Evolutionary conservation across 1,284 basidiomycete species (phyloP).

Genomic region (Fomitopsis palustris): DNA sequence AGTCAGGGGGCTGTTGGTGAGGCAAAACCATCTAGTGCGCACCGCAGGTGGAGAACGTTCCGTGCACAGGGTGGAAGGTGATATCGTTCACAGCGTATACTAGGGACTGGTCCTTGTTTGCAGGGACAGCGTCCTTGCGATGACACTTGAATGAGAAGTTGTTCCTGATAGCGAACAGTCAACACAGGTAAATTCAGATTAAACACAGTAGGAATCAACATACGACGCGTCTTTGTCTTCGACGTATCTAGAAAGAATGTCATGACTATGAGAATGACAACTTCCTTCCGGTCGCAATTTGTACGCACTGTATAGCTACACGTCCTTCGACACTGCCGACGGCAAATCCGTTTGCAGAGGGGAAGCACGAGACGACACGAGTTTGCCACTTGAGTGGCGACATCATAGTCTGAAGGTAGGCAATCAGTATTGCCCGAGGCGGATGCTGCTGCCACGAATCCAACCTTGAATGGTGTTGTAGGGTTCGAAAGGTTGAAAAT

Average conservation of each 20-base stretch:
- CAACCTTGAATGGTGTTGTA: slow-evolving; percentile 69
- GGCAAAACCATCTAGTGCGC: slow-evolving; percentile 28
- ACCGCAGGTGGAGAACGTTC: slow-evolving; percentile 94
- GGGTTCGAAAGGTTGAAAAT: slow-evolving; percentile 88
- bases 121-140: slow-evolving; percentile 68
- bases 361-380: slow-evolving; percentile 85
- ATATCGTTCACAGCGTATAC: slow-evolving; percentile 93
- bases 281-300: no score
- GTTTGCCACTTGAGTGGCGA: slow-evolving; percentile 96
- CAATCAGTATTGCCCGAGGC: not conserved
- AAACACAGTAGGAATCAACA: slow-evolving; percentile 20
- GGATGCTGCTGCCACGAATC: not conserved
- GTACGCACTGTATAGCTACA: slow-evolving; percentile 89
- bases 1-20: not conserved
- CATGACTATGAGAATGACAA: no score
- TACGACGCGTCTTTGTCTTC: slow-evolving; percentile 75
- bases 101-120: slow-evolving; percentile 70
- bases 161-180: slow-evolving; percentile 39
- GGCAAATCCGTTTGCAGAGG: slow-evolving; percentile 79
- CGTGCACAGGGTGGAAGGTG: slow-evolving; percentile 88
- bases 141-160: slow-evolving; percentile 99
- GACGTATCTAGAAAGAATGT: slow-evolving; percentile 61
- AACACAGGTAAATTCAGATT: not conserved
- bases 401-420: slow-evolving; percentile 54
- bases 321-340: slow-evolving; percentile 95